These are phyloP conservation scores for Hansenula lynferdii DNA, from an alignment of 1,139 yeast species.

Conservation along the genomic window DNA sequence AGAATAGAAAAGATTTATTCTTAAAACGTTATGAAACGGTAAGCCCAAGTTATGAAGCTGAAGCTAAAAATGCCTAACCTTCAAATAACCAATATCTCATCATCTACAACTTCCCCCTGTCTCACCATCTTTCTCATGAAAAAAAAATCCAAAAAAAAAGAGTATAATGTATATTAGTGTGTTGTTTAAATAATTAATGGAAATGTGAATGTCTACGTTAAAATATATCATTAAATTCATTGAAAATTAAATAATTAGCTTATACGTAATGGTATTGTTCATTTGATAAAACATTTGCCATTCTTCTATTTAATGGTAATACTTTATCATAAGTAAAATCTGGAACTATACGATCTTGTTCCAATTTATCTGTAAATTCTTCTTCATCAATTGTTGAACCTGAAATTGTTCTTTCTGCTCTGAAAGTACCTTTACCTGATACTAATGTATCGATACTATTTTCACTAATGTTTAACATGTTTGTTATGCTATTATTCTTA, in stretches of 20 bases:
- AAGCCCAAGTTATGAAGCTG: slow-evolving; percentile 58
- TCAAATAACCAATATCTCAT: too few relatives aligned
- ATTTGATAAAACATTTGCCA: neutral
- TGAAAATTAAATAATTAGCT: neutral
- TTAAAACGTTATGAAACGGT: slow-evolving; percentile 45
- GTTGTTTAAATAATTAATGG: too few relatives aligned
- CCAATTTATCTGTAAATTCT: slow-evolving; percentile 2
- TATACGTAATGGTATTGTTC: neutral
- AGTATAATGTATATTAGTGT: too few relatives aligned
- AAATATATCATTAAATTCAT: neutral
- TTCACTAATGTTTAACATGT: slow-evolving; percentile 12
- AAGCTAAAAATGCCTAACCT: slow-evolving; percentile 32
- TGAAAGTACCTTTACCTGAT: neutral
- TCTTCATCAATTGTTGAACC: slow-evolving; percentile 15
- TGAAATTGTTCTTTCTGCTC: slow-evolving; percentile 12
- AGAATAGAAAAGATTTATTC: slow-evolving; percentile 43
- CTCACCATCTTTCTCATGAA: neutral
- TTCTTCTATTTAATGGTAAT: slow-evolving; percentile 11
- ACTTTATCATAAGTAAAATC: slow-evolving; percentile 20
- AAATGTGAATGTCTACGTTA: too few relatives aligned
- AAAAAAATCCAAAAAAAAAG: too few relatives aligned
- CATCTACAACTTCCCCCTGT: neutral
- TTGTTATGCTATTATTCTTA: slow-evolving; percentile 12
- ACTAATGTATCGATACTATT: slow-evolving; percentile 14
- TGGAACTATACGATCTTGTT: too few relatives aligned